Percentiles rank a stretch among this genome's conserved stretches.
phyloP scores from a whole-genome alignment of 176 grass and related monocot species.

The Musa acuminata region DNA sequence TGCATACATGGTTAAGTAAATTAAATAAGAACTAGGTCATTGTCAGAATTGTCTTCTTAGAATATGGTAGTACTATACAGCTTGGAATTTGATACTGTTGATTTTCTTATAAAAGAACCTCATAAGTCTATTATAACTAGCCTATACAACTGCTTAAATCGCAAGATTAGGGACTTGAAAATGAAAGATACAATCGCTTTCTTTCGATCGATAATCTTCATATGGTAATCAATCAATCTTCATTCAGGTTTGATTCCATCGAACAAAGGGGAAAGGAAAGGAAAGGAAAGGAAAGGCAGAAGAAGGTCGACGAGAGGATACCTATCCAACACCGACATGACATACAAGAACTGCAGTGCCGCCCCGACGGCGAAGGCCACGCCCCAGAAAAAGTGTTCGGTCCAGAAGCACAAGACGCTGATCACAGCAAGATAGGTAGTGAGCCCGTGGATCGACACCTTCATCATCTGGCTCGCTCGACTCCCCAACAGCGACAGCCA shows the following conservation, averaged over 20 bases:
- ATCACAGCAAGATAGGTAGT: conserved; percentile 85
- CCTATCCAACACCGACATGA: conserved; percentile 95
- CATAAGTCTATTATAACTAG: background rate
- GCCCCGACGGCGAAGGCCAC: conserved; percentile 72
- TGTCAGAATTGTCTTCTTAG: background rate
- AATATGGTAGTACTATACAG: background rate
- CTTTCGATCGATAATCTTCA: background rate
- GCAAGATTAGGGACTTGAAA: background rate
- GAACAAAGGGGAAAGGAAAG: background rate
- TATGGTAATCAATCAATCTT: background rate
- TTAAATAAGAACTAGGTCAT: no score
- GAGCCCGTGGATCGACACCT: conserved; percentile 70
- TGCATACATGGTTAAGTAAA: no score
- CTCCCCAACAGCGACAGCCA: conserved; percentile 58
- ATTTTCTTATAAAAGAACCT: background rate
- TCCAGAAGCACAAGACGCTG: conserved; percentile 94
- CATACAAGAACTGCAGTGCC: conserved; percentile 72
- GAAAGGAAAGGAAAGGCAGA: background rate
- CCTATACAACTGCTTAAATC: background rate
- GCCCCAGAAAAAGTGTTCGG: conserved; percentile 85
- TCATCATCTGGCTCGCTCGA: conserved; percentile 47
- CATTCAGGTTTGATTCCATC: background rate
- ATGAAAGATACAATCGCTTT: background rate
- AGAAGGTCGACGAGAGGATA: conserved; percentile 13
- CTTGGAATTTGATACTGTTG: background rate